These are phyloP conservation scores for Termitomyces bulborhizus DNA, from an alignment of 768 basidiomycete genomes.

Conservation along the genomic window DNA sequence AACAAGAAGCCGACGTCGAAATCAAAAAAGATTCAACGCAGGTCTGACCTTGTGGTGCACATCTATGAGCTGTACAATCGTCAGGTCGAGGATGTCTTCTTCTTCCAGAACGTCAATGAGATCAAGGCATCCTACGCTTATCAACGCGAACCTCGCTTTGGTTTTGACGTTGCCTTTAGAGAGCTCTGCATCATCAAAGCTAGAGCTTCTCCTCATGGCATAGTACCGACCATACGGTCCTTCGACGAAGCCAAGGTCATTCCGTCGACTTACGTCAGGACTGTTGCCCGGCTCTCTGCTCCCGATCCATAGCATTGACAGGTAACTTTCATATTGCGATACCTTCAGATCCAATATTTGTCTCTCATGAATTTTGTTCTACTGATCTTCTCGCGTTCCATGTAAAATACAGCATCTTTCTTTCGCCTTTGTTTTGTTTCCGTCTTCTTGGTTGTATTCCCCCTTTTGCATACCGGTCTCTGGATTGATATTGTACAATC, in stretches of 20 bases:
- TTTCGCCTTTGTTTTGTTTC: neutral
- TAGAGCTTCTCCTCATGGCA: slow-evolving; percentile 25
- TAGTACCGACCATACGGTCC: slow-evolving; percentile 24
- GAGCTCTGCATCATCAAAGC: slow-evolving; percentile 55
- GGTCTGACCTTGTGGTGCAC: slow-evolving; percentile 19
- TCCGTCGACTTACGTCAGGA: slow-evolving; percentile 21
- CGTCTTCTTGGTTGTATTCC: neutral
- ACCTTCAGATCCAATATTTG: neutral
- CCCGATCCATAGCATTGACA: neutral
- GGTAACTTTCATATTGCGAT: neutral
- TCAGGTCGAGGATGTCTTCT: slow-evolving; percentile 20
- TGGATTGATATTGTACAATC: neutral
- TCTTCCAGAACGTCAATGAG: slow-evolving; percentile 29
- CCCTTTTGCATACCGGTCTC: neutral
- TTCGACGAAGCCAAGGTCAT: slow-evolving; percentile 37
- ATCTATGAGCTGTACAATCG: slow-evolving; percentile 22
- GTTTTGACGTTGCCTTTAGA: slow-evolving; percentile 47
- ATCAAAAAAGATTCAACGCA: slow-evolving; percentile 9
- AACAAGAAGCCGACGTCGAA: slow-evolving; percentile 12
- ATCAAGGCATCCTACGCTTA: slow-evolving; percentile 60
- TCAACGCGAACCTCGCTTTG: slow-evolving; percentile 28
- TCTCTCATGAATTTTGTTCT: neutral
- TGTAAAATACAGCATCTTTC: neutral
- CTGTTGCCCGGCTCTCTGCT: slow-evolving; percentile 12
- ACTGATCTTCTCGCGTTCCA: neutral